These are phyloP conservation scores for Myriosclerotinia duriaeana DNA, from an alignment of 2,329 filamentous ascomycete genomes.

Conservation along the genomic window DNA sequence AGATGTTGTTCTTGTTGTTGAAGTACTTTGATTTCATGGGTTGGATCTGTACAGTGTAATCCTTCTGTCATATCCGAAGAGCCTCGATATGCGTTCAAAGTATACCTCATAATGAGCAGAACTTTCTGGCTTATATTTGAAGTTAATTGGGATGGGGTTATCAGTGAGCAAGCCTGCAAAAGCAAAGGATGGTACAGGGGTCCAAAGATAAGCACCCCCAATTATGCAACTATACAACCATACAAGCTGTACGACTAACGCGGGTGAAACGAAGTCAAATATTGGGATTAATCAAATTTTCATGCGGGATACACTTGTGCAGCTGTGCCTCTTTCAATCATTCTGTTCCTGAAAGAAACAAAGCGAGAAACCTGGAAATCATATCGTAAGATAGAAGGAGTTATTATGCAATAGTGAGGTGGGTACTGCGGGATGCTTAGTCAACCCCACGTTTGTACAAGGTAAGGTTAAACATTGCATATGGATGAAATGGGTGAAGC, in stretches of 20 bases:
- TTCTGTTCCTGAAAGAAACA: not conserved
- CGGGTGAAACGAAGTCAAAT: constrained; percentile 20
- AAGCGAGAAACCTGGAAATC: not conserved
- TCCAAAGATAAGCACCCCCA: constrained; percentile 20
- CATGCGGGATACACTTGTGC: not conserved
- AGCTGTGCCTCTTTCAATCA: not conserved
- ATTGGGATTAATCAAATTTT: constrained; percentile 2
- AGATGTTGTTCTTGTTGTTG: not conserved
- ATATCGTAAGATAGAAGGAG: not conserved
- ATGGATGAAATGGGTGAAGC: no score
- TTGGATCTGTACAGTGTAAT: not conserved
- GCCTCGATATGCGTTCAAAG: constrained; percentile 1
- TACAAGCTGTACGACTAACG: constrained; percentile 9
- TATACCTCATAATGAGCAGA: constrained; percentile 4
- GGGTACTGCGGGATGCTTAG: constrained; percentile 7
- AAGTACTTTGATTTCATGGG: not conserved
- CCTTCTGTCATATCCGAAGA: not conserved
- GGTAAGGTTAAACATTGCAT: not conserved
- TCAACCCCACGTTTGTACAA: constrained; percentile 5
- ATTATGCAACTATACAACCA: not conserved
- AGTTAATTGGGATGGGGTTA: constrained; percentile 1
- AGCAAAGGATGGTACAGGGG: constrained; percentile 12
- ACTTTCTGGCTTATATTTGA: constrained; percentile 8
- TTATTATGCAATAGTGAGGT: constrained; percentile 14
- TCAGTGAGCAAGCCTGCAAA: constrained; percentile 18